Base-by-base conservation (phyloP, 1,284 basidiomycete genomes). In the Cutaneotrichosporon mucoides region DNA sequence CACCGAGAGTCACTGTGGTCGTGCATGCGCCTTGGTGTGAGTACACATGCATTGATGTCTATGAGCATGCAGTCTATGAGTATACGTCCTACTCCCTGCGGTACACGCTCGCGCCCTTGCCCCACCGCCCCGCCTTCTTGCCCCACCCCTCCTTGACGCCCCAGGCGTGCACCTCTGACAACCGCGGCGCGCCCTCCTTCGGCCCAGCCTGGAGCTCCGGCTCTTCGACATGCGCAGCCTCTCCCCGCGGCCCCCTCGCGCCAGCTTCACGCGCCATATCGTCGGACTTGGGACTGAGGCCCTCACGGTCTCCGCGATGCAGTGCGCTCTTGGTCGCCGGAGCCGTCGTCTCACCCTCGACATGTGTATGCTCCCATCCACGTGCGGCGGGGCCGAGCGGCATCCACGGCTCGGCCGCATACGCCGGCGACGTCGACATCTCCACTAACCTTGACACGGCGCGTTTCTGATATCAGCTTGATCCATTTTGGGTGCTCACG, bases 391-490 rank as follows among this genome's bases (percentile, higher is more conserved):
- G 33, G 15, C 64, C 66, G 2, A 77, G 61, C 1, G 77, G 77
- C 4, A 69, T 54, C 76, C 77, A 79, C 35, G 63, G 77, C 55
- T 81, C 77, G 2, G 61, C 62, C 13, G 75, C 75, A 73, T 86
- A 86, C 33, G 74, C 73, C 16, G 79, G 61, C 11, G 71, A 77
- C 52, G 82, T 83, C 24, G 83, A 84, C 85, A 88, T 87, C 73
- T 89, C 86, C 53, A 83, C 77, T 37, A 88, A 72, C 12, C 86
- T 79, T 6, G 85, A 87, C 1, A 88, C 81, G 0, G 86, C 86
- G 38, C 86, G 83, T 74, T 77, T 79, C 75, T 76, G 56, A n/a
- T 5, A 12, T 59, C 50, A 62, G 51, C n/a, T n/a, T n/a, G n/a
- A n/a, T n/a, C n/a, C n/a, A n/a, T n/a, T n/a, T n/a, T n/a, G n/a